These are phyloP conservation scores for Epithemia pelagica DNA, from an alignment of 108 stramenopile species.

Conservation along the genomic window DNA sequence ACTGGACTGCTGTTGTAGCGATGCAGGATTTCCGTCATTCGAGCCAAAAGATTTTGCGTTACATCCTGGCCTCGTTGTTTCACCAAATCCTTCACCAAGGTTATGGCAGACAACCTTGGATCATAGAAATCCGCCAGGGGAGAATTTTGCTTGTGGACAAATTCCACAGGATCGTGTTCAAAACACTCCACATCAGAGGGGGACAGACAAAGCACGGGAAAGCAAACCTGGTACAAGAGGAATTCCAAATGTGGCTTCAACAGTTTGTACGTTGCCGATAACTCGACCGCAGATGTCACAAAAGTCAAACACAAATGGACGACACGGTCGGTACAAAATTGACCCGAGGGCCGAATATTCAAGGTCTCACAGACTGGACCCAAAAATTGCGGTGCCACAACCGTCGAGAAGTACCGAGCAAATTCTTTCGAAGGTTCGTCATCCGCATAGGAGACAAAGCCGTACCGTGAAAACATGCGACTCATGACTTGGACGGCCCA, in stretches of 20 bases:
- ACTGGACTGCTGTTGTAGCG: slow-evolving; percentile 68
- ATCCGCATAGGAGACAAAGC: slow-evolving; percentile 88
- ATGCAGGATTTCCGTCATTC: slow-evolving; percentile 75
- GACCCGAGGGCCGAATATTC: slow-evolving; percentile 75
- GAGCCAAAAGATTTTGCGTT: slow-evolving; percentile 74
- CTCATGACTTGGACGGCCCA: slow-evolving; percentile 94
- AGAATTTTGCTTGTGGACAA: slow-evolving; percentile 90
- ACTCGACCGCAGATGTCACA: slow-evolving; percentile 86
- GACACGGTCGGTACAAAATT: slow-evolving; percentile 94
- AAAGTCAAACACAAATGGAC: slow-evolving; percentile 90
- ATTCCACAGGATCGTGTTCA: slow-evolving; percentile 94
- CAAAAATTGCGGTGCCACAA: slow-evolving; percentile 82
- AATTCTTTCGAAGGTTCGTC: slow-evolving; percentile 82
- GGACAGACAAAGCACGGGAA: slow-evolving; percentile 88
- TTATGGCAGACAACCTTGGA: slow-evolving; percentile 89
- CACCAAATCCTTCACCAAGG: slow-evolving; percentile 84
- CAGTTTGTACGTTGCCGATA: slow-evolving; percentile 90
- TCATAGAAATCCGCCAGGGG: slow-evolving; percentile 94
- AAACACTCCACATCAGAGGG: slow-evolving; percentile 86
- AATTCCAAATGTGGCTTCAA: slow-evolving; percentile 98
- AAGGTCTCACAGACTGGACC: slow-evolving; percentile 87
- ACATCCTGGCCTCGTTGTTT: slow-evolving; percentile 89
- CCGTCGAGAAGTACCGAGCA: slow-evolving; percentile 80
- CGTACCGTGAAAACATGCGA: slow-evolving; percentile 90
- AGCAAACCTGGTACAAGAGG: slow-evolving; percentile 93